A percentile compares a stretch with the other conserved stretches of the same genome.
Evolutionary conservation across 108 stramenopile genomes (phyloP).

Genomic region (Skeletonema grethae): DNA sequence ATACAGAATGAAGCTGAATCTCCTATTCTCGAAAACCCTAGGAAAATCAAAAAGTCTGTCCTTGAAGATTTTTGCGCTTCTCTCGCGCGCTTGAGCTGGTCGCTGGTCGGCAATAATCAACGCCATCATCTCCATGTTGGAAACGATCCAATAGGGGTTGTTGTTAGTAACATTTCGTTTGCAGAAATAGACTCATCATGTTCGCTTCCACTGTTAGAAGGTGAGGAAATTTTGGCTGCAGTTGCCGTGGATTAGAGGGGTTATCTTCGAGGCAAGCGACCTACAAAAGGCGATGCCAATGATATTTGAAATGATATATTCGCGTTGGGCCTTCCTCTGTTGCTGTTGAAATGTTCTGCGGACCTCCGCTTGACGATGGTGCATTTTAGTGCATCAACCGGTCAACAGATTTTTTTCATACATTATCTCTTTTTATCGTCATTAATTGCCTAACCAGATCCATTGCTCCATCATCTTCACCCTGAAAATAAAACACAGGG

Average conservation of each 20-base stretch:
- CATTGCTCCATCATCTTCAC: neutral
- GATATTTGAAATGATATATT: neutral
- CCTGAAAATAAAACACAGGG: constrained; percentile 1
- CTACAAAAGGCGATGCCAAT: neutral
- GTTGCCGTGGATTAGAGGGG: neutral
- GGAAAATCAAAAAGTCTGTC: constrained; percentile 6
- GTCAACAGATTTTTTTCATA: neutral
- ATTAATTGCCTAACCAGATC: neutral
- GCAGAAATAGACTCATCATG: constrained; percentile 11
- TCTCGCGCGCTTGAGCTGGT: neutral
- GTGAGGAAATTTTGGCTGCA: constrained; percentile 15
- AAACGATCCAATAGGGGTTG: neutral
- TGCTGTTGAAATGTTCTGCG: neutral
- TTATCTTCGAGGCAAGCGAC: neutral
- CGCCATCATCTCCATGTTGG: neutral
- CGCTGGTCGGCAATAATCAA: neutral
- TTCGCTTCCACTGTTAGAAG: constrained; percentile 24
- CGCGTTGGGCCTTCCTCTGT: neutral
- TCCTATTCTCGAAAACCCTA: neutral
- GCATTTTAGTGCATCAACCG: no score
- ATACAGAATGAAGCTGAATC: no score
- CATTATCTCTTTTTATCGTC: neutral
- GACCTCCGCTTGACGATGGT: neutral
- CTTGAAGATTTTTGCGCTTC: neutral
- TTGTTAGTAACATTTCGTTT: neutral